phyloP scores from a whole-genome alignment of 2,329 filamentous ascomycete species.

The Neodidymelliopsis sp. region DNA sequence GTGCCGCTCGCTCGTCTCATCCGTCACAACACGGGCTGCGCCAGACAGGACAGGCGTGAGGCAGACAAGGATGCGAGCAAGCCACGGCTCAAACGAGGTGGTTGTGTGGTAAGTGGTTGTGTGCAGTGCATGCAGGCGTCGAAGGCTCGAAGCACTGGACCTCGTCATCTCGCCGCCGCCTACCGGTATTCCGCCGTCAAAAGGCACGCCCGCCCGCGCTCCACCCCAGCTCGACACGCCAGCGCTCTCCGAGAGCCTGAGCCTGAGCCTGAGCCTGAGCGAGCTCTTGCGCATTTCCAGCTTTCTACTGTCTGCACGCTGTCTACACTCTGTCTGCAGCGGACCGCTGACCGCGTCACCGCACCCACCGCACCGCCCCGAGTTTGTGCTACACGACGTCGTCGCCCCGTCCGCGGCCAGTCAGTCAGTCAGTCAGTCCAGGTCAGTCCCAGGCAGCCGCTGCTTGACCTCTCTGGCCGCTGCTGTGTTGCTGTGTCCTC shows the following conservation, averaged over 20 bases:
- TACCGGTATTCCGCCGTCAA: constrained; percentile 27
- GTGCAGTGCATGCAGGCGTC: constrained; percentile 29
- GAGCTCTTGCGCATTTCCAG: background rate
- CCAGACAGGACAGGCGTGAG: constrained; percentile 22
- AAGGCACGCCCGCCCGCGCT: constrained; percentile 14
- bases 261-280: too few species aligned
- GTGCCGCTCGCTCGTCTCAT: constrained; percentile 13
- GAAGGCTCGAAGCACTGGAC: constrained; percentile 29
- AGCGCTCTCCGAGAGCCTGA: background rate
- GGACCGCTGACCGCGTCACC: background rate
- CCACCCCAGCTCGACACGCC: background rate
- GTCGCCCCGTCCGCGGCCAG: constrained; percentile 5
- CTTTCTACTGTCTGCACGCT: too few species aligned
- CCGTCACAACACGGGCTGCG: constrained; percentile 19
- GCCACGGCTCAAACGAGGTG: constrained; percentile 40
- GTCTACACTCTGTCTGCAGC: too few species aligned
- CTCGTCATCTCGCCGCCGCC: constrained; percentile 36
- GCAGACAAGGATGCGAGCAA: constrained; percentile 35
- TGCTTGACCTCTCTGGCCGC: constrained; percentile 7
- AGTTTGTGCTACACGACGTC: background rate
- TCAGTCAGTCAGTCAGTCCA: too few species aligned
- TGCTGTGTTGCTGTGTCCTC: too few species aligned
- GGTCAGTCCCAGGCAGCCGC: constrained; percentile 14
- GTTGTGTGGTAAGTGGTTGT: constrained; percentile 31
- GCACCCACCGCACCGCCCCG: background rate